A percentile compares a stretch with the other conserved stretches of the same genome.
These are phyloP conservation scores for Rhododendron henanense DNA, from an alignment of 148 eudicot species.

Conservation along the genomic window DNA sequence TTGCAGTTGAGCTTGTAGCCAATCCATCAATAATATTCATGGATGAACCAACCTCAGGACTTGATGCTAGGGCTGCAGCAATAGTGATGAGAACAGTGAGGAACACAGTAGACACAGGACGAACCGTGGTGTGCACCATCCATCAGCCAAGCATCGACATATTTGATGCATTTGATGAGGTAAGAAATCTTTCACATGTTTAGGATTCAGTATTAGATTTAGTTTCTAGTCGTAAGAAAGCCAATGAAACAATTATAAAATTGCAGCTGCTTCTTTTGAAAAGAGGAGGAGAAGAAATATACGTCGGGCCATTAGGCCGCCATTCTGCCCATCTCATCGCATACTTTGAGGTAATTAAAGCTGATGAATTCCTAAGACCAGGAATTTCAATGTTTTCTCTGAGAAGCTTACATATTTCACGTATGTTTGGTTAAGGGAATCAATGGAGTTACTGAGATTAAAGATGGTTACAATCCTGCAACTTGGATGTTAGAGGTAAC, in stretches of 20 bases:
- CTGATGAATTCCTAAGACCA: neutral
- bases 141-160: slow-evolving; percentile 69
- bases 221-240: neutral
- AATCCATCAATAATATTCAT: slow-evolving; percentile 64
- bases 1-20: slow-evolving; percentile 64
- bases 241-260: neutral
- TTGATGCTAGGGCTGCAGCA: slow-evolving; percentile 67
- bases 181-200: neutral
- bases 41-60: slow-evolving; percentile 73
- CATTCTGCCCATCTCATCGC: slow-evolving; percentile 34
- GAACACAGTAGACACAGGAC: slow-evolving; percentile 60
- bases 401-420: neutral
- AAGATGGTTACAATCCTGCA: slow-evolving; percentile 61
- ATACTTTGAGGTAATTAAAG: slow-evolving; percentile 46
- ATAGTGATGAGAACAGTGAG: slow-evolving; percentile 66
- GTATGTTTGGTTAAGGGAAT: slow-evolving; percentile 23
- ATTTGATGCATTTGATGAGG: slow-evolving; percentile 65
- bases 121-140: slow-evolving; percentile 64
- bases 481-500: slow-evolving; percentile 68
- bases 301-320: slow-evolving; percentile 49
- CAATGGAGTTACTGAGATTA: slow-evolving; percentile 40
- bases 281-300: slow-evolving; percentile 59
- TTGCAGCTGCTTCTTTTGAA: slow-evolving; percentile 52
- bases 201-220: neutral
- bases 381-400: neutral